A percentile compares a stretch with the other conserved stretches of the same genome.
Conservation (phyloP, 306 rosid species). For the Begonia masoniana region DNA sequence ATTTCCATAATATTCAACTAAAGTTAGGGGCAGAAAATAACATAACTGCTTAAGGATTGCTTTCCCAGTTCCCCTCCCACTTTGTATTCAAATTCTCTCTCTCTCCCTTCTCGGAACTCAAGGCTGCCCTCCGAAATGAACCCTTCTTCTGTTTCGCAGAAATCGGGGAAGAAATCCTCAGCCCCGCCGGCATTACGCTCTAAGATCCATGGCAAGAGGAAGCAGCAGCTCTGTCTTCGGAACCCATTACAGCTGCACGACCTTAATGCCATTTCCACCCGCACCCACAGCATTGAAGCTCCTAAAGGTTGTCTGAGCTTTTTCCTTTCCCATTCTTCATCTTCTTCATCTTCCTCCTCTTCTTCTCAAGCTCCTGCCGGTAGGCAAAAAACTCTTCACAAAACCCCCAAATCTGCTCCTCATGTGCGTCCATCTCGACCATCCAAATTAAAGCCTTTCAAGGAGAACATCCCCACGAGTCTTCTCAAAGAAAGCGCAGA, state of each 20-base stretch:
- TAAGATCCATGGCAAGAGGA: neutral
- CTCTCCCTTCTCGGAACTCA: no score
- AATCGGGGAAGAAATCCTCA: no score
- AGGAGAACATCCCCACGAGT: constrained; percentile 34
- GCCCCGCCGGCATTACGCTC: constrained; percentile 1
- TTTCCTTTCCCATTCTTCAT: constrained; percentile 38
- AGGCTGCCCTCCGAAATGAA: no score
- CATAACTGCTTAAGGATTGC: no score
- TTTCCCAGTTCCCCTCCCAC: no score
- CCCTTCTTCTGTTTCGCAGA: no score
- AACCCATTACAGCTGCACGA: constrained; percentile 34
- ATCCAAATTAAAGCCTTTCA: constrained; percentile 21
- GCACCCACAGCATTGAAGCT: constrained; percentile 36
- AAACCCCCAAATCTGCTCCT: constrained; percentile 39
- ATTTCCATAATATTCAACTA: no score
- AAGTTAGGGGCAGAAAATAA: no score
- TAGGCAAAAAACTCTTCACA: constrained; percentile 19
- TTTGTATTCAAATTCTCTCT: no score
- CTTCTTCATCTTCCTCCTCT: constrained; percentile 8
- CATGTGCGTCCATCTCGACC: constrained; percentile 14
- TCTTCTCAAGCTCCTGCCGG: constrained; percentile 28
- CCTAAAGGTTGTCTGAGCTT: constrained; percentile 71
- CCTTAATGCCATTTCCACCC: constrained; percentile 28
- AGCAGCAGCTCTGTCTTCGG: constrained; percentile 19
- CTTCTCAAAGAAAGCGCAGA: constrained; percentile 14